A percentile compares a stretch with the other conserved stretches of the same genome.
phyloP scores from a whole-genome alignment of 768 basidiomycete genomes.

The Amanita subjunquillea region DNA sequence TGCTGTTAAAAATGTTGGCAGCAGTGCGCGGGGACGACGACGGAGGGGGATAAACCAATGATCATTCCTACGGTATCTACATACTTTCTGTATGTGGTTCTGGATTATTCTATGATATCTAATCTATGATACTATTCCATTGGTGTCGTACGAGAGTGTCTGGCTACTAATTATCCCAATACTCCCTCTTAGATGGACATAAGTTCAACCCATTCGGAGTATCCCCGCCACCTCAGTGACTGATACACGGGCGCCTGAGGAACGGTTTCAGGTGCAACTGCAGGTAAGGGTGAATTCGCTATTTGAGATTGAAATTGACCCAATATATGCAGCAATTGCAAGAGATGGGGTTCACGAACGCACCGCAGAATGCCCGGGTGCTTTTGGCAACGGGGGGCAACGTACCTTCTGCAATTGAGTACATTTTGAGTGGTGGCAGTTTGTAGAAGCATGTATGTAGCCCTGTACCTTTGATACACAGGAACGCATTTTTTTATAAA shows the following conservation, averaged over 20 bases:
- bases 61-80: too few relatives aligned
- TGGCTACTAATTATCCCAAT: too few relatives aligned
- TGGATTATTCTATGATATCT: too few relatives aligned
- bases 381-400: slow-evolving; percentile 89
- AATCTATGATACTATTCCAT: too few relatives aligned
- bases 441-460: slow-evolving; percentile 21
- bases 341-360: slow-evolving; percentile 92
- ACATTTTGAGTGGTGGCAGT: slow-evolving; percentile 78
- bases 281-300: slow-evolving; percentile 34
- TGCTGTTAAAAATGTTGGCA: too few relatives aligned
- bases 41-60: too few relatives aligned
- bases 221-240: slow-evolving; percentile 32
- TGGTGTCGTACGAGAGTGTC: too few relatives aligned
- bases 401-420: slow-evolving; percentile 86
- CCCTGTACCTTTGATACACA: too few relatives aligned
- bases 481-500: too few relatives aligned
- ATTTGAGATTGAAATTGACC: background rate
- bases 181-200: too few relatives aligned
- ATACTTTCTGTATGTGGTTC: too few relatives aligned
- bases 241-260: slow-evolving; percentile 75
- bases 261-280: slow-evolving; percentile 82
- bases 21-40: too few relatives aligned
- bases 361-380: slow-evolving; percentile 82
- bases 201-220: slow-evolving; percentile 16
- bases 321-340: slow-evolving; percentile 60